These are phyloP conservation scores for Coccomyxa sp. DNA, from an alignment of 139 green algal genomes.

Conservation along the genomic window DNA sequence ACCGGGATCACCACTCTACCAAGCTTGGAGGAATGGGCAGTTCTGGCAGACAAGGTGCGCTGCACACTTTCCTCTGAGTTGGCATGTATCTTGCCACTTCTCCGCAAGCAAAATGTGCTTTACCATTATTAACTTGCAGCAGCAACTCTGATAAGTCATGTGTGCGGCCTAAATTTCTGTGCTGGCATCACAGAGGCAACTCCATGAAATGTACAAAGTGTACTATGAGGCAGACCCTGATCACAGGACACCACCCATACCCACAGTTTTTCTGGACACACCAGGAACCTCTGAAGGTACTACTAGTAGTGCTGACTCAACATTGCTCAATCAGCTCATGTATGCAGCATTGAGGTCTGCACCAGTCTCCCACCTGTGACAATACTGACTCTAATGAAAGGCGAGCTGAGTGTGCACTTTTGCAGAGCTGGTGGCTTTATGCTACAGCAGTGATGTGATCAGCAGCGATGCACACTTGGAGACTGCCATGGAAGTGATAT, in stretches of 20 bases:
- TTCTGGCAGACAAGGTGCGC: not conserved
- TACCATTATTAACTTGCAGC: not conserved
- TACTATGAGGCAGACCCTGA: not conserved
- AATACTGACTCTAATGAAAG: too few species aligned
- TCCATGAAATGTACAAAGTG: not conserved
- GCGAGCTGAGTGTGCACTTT: too few species aligned
- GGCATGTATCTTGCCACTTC: not conserved
- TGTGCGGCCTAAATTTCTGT: too few species aligned
- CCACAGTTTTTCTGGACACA: not conserved
- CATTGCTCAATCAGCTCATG: too few species aligned
- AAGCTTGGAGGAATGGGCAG: not conserved
- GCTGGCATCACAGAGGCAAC: not conserved
- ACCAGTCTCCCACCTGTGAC: too few species aligned
- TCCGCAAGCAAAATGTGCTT: not conserved
- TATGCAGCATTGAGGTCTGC: too few species aligned
- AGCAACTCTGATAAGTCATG: not conserved
- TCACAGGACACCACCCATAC: not conserved
- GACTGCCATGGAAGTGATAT: not conserved
- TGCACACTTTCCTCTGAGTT: not conserved
- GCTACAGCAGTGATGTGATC: too few species aligned
- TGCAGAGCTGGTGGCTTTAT: too few species aligned
- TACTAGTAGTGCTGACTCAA: not conserved
- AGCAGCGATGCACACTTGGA: not conserved
- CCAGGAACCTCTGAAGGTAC: not conserved
- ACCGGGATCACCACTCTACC: not conserved